Conservation (phyloP, 257 asterid genomes). For the Parsonsia alboflavescens region DNA sequence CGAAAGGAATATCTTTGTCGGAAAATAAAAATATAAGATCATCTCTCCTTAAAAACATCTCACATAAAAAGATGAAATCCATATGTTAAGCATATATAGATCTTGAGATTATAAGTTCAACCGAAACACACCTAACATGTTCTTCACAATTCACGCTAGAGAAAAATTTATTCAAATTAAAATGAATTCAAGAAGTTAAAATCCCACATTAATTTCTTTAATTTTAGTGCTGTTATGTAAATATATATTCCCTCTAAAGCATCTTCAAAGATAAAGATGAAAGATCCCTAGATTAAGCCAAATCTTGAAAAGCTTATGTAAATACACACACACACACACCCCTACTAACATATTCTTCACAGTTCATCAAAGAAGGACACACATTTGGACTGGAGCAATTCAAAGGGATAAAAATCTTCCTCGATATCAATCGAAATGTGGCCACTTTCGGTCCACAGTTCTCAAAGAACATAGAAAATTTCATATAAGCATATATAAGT, state of each 20-base stretch:
- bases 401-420: background rate
- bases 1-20: too few species aligned
- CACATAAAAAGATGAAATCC: background rate
- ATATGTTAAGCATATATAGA: background rate
- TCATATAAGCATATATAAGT: background rate
- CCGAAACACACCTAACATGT: background rate
- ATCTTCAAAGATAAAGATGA: background rate
- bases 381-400: background rate
- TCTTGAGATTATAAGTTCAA: background rate
- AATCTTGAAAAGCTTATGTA: background rate
- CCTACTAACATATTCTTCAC: conserved; percentile 1
- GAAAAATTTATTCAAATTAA: background rate
- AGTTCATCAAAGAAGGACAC: background rate
- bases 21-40: too few species aligned
- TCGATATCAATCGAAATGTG: background rate
- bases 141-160: background rate
- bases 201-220: background rate
- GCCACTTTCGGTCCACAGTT: conserved; percentile 1
- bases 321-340: background rate
- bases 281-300: background rate
- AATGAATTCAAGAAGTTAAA: background rate
- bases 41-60: background rate
- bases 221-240: too few species aligned
- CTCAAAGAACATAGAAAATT: background rate
- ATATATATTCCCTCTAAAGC: background rate